Evolutionary conservation across 345 rosid species (phyloP), one percentile per base, ranked within the genome.

Genomic region (Geranium brycei): DNA sequence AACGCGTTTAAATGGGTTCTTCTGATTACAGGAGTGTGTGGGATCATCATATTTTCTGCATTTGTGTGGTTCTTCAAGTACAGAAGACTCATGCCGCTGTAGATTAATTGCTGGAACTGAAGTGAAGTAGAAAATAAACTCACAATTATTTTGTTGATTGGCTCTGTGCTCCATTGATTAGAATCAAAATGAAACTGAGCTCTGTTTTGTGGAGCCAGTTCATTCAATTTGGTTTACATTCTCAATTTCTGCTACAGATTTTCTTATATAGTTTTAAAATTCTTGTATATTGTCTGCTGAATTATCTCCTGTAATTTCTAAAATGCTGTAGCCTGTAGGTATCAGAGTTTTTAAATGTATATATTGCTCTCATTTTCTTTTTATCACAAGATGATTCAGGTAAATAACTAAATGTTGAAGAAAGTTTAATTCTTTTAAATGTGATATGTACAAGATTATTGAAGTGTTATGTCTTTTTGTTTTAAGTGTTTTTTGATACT

Each of bases 1-100:
- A 68, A 57, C 7, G 95, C 96, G 64, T 89, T 89, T 72, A 85
- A 82, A 53, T 87, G 96, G 96, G 96, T 87, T 2, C 88, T 89
- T 35, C 6, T 77, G n/a, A 72, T 89, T 2, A 89, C 96, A 4
- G 96, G 88, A 66, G 53, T 79, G 6, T 32, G 64, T 65, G 95
- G 91, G 19, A 2, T 82, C 60, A 56, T 73, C 66, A 80, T 89
- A 74, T 89, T 89, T 72, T 77, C 69, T 60, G 90, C 90, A 66
- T 89, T 89, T 41, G 79, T 89, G 60, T 87, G 88, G 89, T 89
- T 85, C 81, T 89, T 87, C 83, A 89, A 85, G 79, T 73, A 78
- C 60, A 73, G 91, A 80, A 82, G 96, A 65, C 95, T 89, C n/a
- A 87, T 89, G 95, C 91, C 88, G 11, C 82, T 85, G 51, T 87